A percentile compares a stretch with the other conserved stretches of the same genome.
phyloP scores from a whole-genome alignment of 2,329 filamentous ascomycete genomes.

The Colletotrichum chrysophilum region DNA sequence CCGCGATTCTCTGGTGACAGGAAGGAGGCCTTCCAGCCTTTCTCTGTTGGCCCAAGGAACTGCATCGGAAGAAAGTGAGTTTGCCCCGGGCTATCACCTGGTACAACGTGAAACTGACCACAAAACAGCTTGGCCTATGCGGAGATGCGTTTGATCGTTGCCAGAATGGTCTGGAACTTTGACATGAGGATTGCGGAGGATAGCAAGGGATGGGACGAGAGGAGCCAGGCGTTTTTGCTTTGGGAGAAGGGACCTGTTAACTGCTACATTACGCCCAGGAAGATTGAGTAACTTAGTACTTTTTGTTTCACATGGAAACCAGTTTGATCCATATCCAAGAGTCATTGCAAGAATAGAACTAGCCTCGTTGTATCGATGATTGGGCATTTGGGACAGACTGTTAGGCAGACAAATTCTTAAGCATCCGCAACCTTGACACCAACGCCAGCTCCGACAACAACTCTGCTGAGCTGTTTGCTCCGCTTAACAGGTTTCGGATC shows the following conservation, averaged over 20 bases:
- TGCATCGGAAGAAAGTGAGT: conserved; percentile 56
- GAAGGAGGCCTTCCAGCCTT: conserved; percentile 49
- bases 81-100: conserved; percentile 28
- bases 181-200: conserved; percentile 43
- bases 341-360: neutral
- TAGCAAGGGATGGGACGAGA: conserved; percentile 39
- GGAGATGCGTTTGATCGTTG: conserved; percentile 54
- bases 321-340: neutral
- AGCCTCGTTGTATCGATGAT: neutral
- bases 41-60: conserved; percentile 52
- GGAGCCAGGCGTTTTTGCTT: conserved; percentile 40
- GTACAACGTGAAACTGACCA: neutral
- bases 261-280: neutral
- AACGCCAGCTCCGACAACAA: conserved; percentile 14
- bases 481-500: conserved; percentile 32
- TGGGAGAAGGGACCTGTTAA: conserved; percentile 37
- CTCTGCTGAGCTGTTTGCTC: conserved; percentile 4
- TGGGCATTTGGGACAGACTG: too few relatives aligned
- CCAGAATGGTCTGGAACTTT: conserved; percentile 50
- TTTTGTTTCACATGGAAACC: neutral
- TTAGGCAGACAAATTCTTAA: neutral
- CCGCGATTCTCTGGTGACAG: conserved; percentile 36
- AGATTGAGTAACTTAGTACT: neutral
- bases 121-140: conserved; percentile 43
- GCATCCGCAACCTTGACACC: conserved; percentile 9